phyloP scores from a whole-genome alignment of 495 filamentous ascomycete genomes.

The Penicillium egyptiacum region DNA sequence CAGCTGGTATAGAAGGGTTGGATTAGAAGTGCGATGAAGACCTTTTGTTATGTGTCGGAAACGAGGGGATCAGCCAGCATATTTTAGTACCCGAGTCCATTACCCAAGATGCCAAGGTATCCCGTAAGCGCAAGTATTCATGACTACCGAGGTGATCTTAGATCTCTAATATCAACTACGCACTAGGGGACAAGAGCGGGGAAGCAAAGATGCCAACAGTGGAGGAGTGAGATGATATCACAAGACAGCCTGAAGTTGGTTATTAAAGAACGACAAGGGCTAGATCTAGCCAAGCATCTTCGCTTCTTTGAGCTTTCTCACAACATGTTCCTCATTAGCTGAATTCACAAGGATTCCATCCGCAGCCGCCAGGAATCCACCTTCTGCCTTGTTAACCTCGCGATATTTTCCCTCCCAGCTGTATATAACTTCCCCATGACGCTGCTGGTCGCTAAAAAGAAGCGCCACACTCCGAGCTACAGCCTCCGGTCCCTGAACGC shows the following conservation, averaged over 20 bases:
- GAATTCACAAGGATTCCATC: slow-evolving; percentile 13
- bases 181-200: no score
- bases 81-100: slow-evolving; percentile 26
- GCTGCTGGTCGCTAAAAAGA: slow-evolving; percentile 35
- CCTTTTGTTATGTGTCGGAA: no score
- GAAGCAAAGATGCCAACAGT: not conserved
- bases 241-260: not conserved
- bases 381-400: slow-evolving; percentile 39
- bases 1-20: no score
- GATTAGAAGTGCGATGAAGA: no score
- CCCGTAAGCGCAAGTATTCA: slow-evolving; percentile 10
- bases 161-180: no score
- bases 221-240: no score
- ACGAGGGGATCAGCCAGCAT: no score
- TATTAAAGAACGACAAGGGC: not conserved
- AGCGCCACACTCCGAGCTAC: slow-evolving; percentile 41
- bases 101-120: slow-evolving; percentile 28
- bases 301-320: slow-evolving; percentile 12
- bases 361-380: slow-evolving; percentile 25
- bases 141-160: slow-evolving; percentile 9
- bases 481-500: slow-evolving; percentile 32
- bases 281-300: not conserved
- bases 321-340: slow-evolving; percentile 18
- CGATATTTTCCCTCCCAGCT: slow-evolving; percentile 37
- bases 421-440: slow-evolving; percentile 42